Percentiles rank a stretch among this genome's conserved stretches.
phyloP scores from a whole-genome alignment of 1,284 basidiomycete genomes.

The Pyrrhoderma noxium region DNA sequence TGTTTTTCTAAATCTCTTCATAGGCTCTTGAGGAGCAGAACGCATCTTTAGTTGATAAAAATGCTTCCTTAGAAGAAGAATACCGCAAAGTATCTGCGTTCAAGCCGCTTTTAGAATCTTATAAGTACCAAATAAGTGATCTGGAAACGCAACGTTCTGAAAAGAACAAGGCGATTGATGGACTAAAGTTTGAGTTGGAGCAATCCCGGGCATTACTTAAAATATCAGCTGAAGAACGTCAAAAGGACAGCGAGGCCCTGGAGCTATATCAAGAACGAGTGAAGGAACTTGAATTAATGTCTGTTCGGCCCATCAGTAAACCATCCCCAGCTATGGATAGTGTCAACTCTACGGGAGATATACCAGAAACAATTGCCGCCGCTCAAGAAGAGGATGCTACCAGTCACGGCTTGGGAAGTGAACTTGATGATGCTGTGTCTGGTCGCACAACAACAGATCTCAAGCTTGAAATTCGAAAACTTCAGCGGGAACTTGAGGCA shows the following conservation, averaged over 20 bases:
- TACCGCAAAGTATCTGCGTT: conserved; percentile 80
- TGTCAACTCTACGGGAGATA: conserved; percentile 22
- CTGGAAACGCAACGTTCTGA: conserved; percentile 66
- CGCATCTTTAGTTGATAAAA: conserved; percentile 83
- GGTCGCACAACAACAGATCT: conserved; percentile 88
- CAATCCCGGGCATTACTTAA: conserved; percentile 63
- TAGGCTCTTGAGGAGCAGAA: conserved; percentile 91
- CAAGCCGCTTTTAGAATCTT: conserved; percentile 88
- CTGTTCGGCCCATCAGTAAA: conserved; percentile 36
- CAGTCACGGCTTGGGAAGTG: conserved; percentile 64
- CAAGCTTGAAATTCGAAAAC: conserved; percentile 76
- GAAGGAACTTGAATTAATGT: conserved; percentile 74
- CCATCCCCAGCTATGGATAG: conserved; percentile 20
- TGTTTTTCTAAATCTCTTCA: conserved; percentile 8
- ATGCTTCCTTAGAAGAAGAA: conserved; percentile 86
- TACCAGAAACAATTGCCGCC: conserved; percentile 27
- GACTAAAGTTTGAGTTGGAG: conserved; percentile 70
- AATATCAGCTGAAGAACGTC: conserved; percentile 62
- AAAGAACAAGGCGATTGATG: conserved; percentile 65
- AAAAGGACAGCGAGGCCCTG: conserved; percentile 77
- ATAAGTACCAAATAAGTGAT: conserved; percentile 81
- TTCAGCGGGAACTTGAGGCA: conserved; percentile 78
- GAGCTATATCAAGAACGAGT: conserved; percentile 90
- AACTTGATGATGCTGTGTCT: conserved; percentile 78
- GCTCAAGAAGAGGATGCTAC: conserved; percentile 35